phyloP scores from a whole-genome alignment of 2,329 filamentous ascomycete genomes.

The Niveomyces coronatus region DNA sequence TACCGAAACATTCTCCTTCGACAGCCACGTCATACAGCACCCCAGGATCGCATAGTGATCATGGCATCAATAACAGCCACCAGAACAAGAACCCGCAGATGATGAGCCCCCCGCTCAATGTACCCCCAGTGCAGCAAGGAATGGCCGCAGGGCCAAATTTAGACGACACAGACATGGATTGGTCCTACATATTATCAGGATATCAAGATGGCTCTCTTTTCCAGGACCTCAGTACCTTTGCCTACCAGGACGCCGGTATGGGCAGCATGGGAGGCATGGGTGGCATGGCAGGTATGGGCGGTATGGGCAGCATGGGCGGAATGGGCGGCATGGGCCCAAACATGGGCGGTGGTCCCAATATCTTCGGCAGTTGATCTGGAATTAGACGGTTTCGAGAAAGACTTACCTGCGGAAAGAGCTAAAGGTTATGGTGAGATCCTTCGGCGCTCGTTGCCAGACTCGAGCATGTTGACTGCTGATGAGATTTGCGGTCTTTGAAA shows the following conservation, averaged over 20 bases:
- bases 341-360: conserved; percentile 12
- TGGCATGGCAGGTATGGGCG: conserved; percentile 15
- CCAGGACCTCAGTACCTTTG: conserved; percentile 20
- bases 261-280: conserved; percentile 16
- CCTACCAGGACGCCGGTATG: conserved; percentile 13
- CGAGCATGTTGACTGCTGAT: too few relatives aligned
- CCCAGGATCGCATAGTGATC: conserved; percentile 9
- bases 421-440: too few relatives aligned
- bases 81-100: conserved; percentile 3
- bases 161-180: conserved; percentile 34
- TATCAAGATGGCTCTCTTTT: conserved; percentile 26
- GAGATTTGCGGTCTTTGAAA: too few relatives aligned
- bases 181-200: conserved; percentile 36
- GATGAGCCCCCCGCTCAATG: neutral
- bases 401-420: too few relatives aligned
- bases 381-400: neutral
- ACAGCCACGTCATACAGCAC: conserved; percentile 15
- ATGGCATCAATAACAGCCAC: conserved; percentile 1
- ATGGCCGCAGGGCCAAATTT: conserved; percentile 12
- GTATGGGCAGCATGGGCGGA: conserved; percentile 12
- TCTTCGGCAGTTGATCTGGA: conserved; percentile 18
- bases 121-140: neutral
- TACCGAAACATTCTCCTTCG: conserved; percentile 2
- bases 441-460: too few relatives aligned
- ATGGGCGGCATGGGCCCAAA: conserved; percentile 13